A percentile compares a stretch with the other conserved stretches of the same genome.
These are phyloP conservation scores for Ogataea parapolymorpha DNA, from an alignment of 805 yeast species.

Conservation along the genomic window DNA sequence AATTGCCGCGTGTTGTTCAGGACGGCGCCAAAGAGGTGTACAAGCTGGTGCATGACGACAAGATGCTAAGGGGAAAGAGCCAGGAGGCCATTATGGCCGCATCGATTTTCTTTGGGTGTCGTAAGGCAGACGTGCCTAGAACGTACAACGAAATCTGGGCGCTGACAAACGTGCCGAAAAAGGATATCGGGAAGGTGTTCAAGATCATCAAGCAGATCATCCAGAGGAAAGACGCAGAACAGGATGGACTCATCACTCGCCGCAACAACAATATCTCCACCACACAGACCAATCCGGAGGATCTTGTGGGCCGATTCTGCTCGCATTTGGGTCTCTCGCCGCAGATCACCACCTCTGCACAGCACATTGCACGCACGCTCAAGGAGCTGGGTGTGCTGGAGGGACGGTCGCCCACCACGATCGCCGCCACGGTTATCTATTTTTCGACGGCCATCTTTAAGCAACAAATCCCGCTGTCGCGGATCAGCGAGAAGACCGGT, in stretches of 20 bases:
- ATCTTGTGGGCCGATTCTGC: conserved; percentile 92
- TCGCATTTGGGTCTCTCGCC: conserved; percentile 87
- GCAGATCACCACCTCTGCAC: conserved; percentile 88
- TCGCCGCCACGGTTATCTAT: conserved; percentile 96
- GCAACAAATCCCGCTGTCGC: conserved; percentile 68
- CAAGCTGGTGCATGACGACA: conserved; percentile 85
- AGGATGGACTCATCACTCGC: conserved; percentile 41
- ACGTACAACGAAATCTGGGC: conserved; percentile 96
- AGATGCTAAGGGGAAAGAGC: conserved; percentile 81
- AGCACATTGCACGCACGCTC: conserved; percentile 83
- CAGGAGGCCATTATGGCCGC: conserved; percentile 96
- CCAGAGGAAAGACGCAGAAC: conserved; percentile 50
- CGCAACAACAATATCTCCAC: conserved; percentile 55
- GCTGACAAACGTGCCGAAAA: conserved; percentile 86
- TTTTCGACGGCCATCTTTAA: conserved; percentile 90
- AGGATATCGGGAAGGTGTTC: conserved; percentile 90
- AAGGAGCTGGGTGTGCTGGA: conserved; percentile 91
- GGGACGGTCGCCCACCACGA: conserved; percentile 94
- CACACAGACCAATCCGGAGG: conserved; percentile 89
- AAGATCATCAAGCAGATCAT: conserved; percentile 67
- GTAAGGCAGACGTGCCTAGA: conserved; percentile 91
- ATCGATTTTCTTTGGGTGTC: conserved; percentile 88
- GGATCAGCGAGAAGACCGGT: conserved; percentile 88
- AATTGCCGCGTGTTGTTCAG: conserved; percentile 89
- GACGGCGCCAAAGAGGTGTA: conserved; percentile 98